A percentile compares a stretch with the other conserved stretches of the same genome.
Evolutionary conservation across 31 red algal species (phyloP).

Genomic region (Odonthalia washingtoniensis): DNA sequence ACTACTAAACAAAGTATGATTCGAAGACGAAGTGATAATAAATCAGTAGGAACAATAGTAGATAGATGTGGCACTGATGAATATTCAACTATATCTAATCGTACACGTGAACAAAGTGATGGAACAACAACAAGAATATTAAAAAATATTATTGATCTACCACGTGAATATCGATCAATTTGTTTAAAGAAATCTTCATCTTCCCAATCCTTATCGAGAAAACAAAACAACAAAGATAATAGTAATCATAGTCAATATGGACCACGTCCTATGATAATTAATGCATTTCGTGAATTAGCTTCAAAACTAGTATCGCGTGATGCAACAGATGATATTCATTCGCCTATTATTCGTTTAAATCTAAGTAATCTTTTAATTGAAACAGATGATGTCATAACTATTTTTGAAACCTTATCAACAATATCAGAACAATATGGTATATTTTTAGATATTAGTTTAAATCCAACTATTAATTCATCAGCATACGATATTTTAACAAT

Average conservation of each 20-base stretch:
- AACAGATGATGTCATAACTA: slow-evolving; percentile 41
- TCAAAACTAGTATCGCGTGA: slow-evolving; percentile 47
- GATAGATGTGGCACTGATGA: neutral
- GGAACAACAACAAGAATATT: neutral
- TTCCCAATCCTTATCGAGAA: too few relatives aligned
- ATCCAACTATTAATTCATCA: slow-evolving; percentile 48
- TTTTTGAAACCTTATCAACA: slow-evolving; percentile 56
- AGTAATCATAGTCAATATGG: neutral
- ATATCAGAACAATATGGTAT: slow-evolving; percentile 11
- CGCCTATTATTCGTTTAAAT: slow-evolving; percentile 20
- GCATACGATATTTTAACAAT: slow-evolving; percentile 49
- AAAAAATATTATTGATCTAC: slow-evolving; percentile 3
- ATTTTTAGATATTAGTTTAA: slow-evolving; percentile 51
- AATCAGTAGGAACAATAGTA: too few relatives aligned
- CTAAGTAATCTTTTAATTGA: slow-evolving; percentile 45
- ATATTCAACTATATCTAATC: neutral
- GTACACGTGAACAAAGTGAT: neutral
- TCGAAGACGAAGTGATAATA: too few relatives aligned
- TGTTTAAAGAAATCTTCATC: too few relatives aligned
- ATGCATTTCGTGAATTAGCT: slow-evolving; percentile 36
- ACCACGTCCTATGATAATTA: slow-evolving; percentile 28
- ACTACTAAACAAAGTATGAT: neutral
- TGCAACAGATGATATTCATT: slow-evolving; percentile 28
- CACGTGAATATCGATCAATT: slow-evolving; percentile 22
- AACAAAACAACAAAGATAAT: too few relatives aligned